A percentile compares a stretch with the other conserved stretches of the same genome.
phyloP scores from a whole-genome alignment of 371 early-diverging fungal genomes.

The Cokeromyces recurvatus region DNA sequence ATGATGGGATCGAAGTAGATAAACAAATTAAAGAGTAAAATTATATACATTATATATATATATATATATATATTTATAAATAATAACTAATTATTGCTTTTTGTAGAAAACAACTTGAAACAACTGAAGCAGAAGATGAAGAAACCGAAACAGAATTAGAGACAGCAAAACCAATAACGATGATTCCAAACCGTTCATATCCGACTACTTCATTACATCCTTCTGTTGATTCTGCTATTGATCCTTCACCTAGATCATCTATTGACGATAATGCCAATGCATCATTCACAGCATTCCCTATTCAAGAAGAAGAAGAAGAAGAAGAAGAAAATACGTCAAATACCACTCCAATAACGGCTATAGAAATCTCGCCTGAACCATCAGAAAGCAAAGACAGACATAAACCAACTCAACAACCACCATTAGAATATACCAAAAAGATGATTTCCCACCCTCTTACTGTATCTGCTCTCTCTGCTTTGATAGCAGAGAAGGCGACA shows the following conservation, averaged over 20 bases:
- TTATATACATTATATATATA: too few relatives aligned
- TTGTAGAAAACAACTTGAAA: too few relatives aligned
- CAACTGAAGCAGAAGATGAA: too few relatives aligned
- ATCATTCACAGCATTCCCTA: neutral
- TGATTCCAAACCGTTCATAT: conserved; percentile 8
- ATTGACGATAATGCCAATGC: conserved; percentile 7
- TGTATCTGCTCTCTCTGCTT: conserved; percentile 55
- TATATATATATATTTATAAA: too few relatives aligned
- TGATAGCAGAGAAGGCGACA: conserved; percentile 58
- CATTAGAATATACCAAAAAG: conserved; percentile 18
- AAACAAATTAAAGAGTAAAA: conserved; percentile 1
- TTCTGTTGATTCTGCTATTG: conserved; percentile 42
- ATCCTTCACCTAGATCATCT: conserved; percentile 39
- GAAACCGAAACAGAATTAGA: too few relatives aligned
- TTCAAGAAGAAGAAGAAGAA: neutral
- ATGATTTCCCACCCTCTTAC: neutral
- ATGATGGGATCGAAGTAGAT: conserved; percentile 15
- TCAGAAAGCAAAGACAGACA: neutral
- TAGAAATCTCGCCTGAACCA: neutral
- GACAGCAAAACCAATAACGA: neutral
- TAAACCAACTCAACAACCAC: neutral
- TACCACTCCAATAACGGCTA: too few relatives aligned
- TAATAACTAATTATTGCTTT: too few relatives aligned
- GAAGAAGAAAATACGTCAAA: neutral
- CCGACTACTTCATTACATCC: conserved; percentile 31